A percentile compares a stretch with the other conserved stretches of the same genome.
phyloP scores from a whole-genome alignment of 305 asterid species.

The Caryopteris hybrid region DNA sequence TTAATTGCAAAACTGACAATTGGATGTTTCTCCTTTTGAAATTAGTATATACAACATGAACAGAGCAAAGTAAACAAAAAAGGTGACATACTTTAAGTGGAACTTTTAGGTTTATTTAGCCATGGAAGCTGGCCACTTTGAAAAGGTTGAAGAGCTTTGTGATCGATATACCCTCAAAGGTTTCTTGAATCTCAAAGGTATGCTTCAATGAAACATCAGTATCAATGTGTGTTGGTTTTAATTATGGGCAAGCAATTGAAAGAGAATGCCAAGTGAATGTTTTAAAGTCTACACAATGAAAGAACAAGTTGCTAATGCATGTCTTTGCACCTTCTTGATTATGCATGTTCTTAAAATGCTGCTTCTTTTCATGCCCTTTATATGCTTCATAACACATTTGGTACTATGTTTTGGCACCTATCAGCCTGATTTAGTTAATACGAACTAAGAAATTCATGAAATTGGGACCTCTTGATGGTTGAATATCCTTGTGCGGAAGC shows the following conservation, averaged over 20 bases:
- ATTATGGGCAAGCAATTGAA: background rate
- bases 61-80: background rate
- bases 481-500: background rate
- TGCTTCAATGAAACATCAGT: conserved; percentile 17
- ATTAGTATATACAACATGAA: background rate
- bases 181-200: conserved; percentile 65
- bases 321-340: conserved; percentile 14
- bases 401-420: background rate
- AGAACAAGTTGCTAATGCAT: background rate
- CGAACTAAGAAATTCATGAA: background rate
- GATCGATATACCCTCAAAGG: conserved; percentile 73
- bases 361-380: background rate
- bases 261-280: background rate
- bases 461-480: background rate
- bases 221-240: background rate
- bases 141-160: conserved; percentile 94
- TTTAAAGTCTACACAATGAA: background rate
- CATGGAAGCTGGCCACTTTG: conserved; percentile 93
- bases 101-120: conserved; percentile 81
- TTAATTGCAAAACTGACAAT: background rate
- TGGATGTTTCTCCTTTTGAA: conserved; percentile 9
- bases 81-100: conserved; percentile 13
- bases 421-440: background rate
- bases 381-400: background rate
- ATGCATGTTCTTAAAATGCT: conserved; percentile 1